Evolutionary conservation across 2,329 filamentous ascomycete species (phyloP).

Genomic region (Metarhizium rileyi): DNA sequence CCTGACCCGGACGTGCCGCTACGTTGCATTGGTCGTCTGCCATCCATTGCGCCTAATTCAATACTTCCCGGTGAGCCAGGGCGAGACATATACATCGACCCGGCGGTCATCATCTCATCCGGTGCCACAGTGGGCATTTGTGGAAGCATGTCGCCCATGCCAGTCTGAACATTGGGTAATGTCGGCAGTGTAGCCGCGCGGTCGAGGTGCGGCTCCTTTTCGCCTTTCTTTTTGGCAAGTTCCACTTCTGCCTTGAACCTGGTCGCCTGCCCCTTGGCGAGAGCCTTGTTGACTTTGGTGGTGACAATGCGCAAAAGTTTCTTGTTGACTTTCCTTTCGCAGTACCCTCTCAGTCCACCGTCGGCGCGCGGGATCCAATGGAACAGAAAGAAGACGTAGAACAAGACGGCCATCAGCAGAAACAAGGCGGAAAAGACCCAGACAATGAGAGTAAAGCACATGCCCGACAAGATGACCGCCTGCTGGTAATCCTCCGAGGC

Average conservation of each 20-base stretch:
- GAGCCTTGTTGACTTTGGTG: constrained; percentile 77
- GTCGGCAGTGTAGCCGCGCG: constrained; percentile 61
- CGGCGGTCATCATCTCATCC: constrained; percentile 49
- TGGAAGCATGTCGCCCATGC: constrained; percentile 39
- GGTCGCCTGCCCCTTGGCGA: constrained; percentile 65
- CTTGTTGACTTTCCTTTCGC: constrained; percentile 82
- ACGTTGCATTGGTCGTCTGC: constrained; percentile 39
- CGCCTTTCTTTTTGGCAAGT: constrained; percentile 43
- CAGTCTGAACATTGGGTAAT: constrained; percentile 30
- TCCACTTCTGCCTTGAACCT: constrained; percentile 41
- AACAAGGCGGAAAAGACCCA: constrained; percentile 77
- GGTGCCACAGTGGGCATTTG: constrained; percentile 49
- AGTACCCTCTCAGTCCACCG: constrained; percentile 74
- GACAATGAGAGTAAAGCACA: constrained; percentile 84
- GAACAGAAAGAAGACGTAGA: constrained; percentile 85
- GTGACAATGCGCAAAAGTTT: constrained; percentile 77
- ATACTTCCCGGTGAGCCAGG: constrained; percentile 43
- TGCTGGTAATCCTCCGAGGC: constrained; percentile 67
- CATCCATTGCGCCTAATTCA: constrained; percentile 43
- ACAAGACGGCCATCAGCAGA: constrained; percentile 62
- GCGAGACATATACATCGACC: constrained; percentile 53
- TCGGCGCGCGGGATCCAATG: constrained; percentile 80
- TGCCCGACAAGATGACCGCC: constrained; percentile 74
- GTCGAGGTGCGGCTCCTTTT: constrained; percentile 33
- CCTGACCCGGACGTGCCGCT: constrained; percentile 45